These are phyloP conservation scores for Penicillium samsonianum DNA, from an alignment of 495 filamentous ascomycete genomes.

Conservation along the genomic window DNA sequence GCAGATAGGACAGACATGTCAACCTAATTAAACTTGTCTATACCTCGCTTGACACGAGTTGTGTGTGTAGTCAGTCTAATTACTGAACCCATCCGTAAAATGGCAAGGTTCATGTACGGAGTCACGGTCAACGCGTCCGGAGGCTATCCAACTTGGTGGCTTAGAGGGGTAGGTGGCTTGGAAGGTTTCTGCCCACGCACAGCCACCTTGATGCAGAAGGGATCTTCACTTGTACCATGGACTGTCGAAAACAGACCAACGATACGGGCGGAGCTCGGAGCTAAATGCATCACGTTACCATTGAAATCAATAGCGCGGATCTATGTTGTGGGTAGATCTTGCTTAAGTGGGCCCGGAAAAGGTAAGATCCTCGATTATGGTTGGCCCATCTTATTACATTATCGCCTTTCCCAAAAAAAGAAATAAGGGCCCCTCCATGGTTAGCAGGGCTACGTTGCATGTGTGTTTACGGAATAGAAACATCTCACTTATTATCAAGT, in stretches of 20 bases:
- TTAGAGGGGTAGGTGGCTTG: not conserved
- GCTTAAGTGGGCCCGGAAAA: not conserved
- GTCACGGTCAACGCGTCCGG: not conserved
- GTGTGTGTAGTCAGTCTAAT: not conserved
- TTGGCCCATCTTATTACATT: conserved; percentile 1
- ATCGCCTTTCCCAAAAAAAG: not conserved
- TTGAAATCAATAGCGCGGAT: conserved; percentile 5
- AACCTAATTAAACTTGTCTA: not conserved
- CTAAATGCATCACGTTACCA: not conserved
- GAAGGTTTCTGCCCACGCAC: not conserved
- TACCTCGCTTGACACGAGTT: not conserved
- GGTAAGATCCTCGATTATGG: not conserved
- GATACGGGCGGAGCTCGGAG: not conserved
- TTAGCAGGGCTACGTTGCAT: not conserved
- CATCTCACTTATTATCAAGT: not conserved
- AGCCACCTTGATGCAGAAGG: not conserved
- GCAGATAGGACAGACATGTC: not conserved
- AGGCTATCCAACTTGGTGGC: not conserved
- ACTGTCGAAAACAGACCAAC: not conserved
- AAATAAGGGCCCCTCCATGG: not conserved
- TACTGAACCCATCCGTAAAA: not conserved
- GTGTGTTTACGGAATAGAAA: not conserved
- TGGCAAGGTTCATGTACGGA: not conserved
- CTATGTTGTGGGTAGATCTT: conserved; percentile 4
- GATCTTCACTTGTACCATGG: not conserved